Conservation (phyloP, 106 monocot species). For the Dendrobium huoshanense region DNA sequence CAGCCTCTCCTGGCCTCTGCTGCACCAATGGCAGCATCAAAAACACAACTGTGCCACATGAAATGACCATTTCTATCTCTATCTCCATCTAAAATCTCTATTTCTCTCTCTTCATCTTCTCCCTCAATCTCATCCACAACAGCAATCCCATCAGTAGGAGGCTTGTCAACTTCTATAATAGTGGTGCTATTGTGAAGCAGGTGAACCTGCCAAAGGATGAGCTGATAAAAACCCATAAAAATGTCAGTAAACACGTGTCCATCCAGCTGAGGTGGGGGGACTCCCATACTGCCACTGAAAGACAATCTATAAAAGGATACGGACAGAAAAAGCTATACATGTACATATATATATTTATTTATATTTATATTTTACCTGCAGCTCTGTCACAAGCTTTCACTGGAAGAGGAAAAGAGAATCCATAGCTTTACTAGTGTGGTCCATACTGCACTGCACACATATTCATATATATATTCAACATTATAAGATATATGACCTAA, state of each 20-base stretch:
- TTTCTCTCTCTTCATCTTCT: background rate
- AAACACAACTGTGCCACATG: background rate
- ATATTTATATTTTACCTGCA: background rate
- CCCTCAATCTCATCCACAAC: background rate
- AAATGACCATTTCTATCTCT: background rate
- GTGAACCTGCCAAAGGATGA: conserved; percentile 5
- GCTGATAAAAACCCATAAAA: background rate
- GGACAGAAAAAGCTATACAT: background rate
- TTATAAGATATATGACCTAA: too few relatives aligned
- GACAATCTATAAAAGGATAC: background rate
- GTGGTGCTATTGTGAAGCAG: background rate
- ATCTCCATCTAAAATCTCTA: background rate
- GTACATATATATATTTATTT: background rate
- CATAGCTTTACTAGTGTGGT: background rate
- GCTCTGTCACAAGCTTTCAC: background rate
- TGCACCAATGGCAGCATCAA: background rate
- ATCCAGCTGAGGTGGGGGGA: background rate
- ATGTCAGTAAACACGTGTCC: conserved; percentile 7
- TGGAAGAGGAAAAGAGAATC: background rate
- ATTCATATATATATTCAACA: too few relatives aligned
- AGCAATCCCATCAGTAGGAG: background rate
- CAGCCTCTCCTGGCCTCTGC: background rate
- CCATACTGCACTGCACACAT: too few relatives aligned
- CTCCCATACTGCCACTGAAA: background rate
- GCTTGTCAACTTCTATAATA: conserved; percentile 8